Percentiles rank a stretch among this genome's conserved stretches.
phyloP scores from a whole-genome alignment of 345 rosid genomes.

The Dipteronia dyeriana region DNA sequence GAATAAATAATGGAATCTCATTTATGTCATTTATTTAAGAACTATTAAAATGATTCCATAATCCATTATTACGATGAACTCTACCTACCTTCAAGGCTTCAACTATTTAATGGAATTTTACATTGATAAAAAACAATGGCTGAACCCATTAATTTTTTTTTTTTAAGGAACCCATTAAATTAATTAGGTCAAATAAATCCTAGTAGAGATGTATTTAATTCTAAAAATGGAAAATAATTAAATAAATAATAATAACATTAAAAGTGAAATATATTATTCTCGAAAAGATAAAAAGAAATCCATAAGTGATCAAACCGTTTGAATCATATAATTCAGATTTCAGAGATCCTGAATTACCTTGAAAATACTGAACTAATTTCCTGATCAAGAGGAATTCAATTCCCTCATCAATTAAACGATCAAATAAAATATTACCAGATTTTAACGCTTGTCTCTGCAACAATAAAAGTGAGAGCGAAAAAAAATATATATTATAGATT shows the following conservation, averaged over 20 bases:
- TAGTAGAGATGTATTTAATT: background rate
- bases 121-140: background rate
- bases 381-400: background rate
- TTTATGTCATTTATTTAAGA: too few relatives aligned
- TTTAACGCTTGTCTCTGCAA: slow-evolving; percentile 8
- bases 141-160: background rate
- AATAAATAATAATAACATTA: background rate
- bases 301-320: too few relatives aligned
- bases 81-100: background rate
- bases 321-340: too few relatives aligned
- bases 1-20: too few relatives aligned
- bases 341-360: background rate
- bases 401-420: background rate
- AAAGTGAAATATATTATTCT: background rate
- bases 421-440: background rate
- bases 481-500: background rate
- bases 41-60: too few relatives aligned
- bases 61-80: background rate
- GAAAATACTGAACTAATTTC: background rate
- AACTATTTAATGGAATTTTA: background rate
- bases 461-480: background rate
- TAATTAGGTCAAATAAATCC: background rate
- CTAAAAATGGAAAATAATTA: background rate
- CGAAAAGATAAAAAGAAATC: too few relatives aligned
- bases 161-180: too few relatives aligned